Evolutionary conservation across 2,329 filamentous ascomycete genomes (phyloP).

Genomic region (Monilinia fructigena): DNA sequence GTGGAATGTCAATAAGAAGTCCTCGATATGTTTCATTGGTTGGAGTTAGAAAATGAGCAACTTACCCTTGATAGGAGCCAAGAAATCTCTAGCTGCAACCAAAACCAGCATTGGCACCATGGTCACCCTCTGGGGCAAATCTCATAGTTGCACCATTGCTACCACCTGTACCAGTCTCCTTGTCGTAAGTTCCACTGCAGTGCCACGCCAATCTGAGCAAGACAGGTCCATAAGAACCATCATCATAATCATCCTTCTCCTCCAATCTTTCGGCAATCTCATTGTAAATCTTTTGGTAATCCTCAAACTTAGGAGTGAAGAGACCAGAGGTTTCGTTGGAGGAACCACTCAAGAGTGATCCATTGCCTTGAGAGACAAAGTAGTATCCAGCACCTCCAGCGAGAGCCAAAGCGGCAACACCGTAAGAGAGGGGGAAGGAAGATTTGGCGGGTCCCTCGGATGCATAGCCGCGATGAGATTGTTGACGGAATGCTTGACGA

Average conservation of each 20-base stretch:
- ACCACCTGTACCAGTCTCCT: constrained; percentile 81
- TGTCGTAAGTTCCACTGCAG: constrained; percentile 87
- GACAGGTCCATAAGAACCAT: constrained; percentile 93
- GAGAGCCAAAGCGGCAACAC: constrained; percentile 57
- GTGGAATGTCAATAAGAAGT: constrained; percentile 29
- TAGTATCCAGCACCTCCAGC: constrained; percentile 65
- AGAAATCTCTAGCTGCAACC: constrained; percentile 82
- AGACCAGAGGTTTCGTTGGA: constrained; percentile 48
- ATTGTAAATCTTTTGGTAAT: constrained; percentile 96
- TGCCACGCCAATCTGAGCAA: constrained; percentile 92
- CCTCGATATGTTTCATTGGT: not conserved
- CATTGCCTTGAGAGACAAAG: constrained; percentile 59
- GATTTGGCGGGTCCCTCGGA: constrained; percentile 62
- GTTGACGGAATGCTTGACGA: constrained; percentile 69
- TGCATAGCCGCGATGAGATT: constrained; percentile 77
- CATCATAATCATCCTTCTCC: constrained; percentile 93
- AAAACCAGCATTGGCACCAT: constrained; percentile 93
- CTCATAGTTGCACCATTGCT: constrained; percentile 98
- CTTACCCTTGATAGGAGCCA: constrained; percentile 83
- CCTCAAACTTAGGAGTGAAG: constrained; percentile 74
- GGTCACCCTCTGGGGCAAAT: constrained; percentile 82
- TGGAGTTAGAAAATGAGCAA: constrained; percentile 22
- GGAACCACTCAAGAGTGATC: constrained; percentile 40
- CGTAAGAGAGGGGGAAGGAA: constrained; percentile 55
- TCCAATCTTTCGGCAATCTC: constrained; percentile 76